Evolutionary conservation across 169 alveolate species (phyloP).

Genomic region (Neospora caninum): DNA sequence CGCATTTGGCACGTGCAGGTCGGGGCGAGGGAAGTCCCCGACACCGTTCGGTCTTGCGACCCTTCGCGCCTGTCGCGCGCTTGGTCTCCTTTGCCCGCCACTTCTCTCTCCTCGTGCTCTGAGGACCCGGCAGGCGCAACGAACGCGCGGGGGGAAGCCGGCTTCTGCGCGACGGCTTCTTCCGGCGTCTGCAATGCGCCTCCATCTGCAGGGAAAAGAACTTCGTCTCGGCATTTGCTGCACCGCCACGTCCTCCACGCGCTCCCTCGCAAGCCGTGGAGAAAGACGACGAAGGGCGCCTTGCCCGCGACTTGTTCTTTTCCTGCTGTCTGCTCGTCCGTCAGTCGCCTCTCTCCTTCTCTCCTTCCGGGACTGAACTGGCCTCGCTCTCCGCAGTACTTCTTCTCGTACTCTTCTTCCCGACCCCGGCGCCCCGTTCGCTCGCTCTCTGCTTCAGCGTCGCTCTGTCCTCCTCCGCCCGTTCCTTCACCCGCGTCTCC

Average conservation of each 20-base stretch:
- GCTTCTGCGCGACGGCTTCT: too few relatives aligned
- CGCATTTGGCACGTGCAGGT: background rate
- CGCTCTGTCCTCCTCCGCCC: background rate
- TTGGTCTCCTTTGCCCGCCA: background rate
- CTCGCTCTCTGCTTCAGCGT: background rate
- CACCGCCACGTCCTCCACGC: conserved; percentile 57
- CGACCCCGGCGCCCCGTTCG: background rate
- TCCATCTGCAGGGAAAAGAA: background rate
- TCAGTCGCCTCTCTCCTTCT: background rate
- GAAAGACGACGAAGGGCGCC: conserved; percentile 39
- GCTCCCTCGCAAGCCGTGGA: conserved; percentile 56
- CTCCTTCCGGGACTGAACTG: background rate
- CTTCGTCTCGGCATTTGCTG: conserved; percentile 3
- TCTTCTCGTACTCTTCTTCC: background rate
- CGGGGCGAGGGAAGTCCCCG: background rate
- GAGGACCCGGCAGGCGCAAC: too few relatives aligned
- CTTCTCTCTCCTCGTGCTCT: background rate
- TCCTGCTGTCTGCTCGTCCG: background rate
- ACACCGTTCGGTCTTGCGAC: background rate
- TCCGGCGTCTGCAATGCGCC: background rate
- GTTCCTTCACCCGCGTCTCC: too few relatives aligned
- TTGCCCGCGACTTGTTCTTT: background rate
- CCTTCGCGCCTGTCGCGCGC: background rate
- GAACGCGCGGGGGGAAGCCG: too few relatives aligned
- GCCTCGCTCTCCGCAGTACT: background rate